Evolutionary conservation across 2,329 filamentous ascomycete genomes (phyloP).

Genomic region (Fusarium protoensiforme): DNA sequence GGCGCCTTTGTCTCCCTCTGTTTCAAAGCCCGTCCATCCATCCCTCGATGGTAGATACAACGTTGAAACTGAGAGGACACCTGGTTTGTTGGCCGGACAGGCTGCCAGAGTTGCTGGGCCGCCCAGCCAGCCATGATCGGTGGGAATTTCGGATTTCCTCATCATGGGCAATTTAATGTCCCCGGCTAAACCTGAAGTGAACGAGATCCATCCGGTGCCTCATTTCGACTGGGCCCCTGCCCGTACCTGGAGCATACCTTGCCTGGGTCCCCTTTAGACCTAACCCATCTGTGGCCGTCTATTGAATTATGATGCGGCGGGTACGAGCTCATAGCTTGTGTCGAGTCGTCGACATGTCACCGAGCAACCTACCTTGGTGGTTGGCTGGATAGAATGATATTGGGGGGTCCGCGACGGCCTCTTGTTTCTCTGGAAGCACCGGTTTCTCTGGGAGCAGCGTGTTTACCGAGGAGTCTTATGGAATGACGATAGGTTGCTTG

Average conservation of each 20-base stretch:
- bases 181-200: constrained; percentile 38
- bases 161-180: constrained; percentile 32
- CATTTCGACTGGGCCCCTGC: constrained; percentile 40
- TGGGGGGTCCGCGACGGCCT: not conserved
- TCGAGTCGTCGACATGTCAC: constrained; percentile 21
- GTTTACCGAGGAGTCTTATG: not conserved
- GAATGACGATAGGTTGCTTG: not conserved
- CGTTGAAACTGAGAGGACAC: constrained; percentile 9
- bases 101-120: constrained; percentile 13
- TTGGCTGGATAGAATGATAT: not conserved
- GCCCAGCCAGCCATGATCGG: constrained; percentile 19
- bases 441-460: not conserved
- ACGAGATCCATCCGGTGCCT: constrained; percentile 39
- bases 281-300: constrained; percentile 7
- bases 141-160: constrained; percentile 26
- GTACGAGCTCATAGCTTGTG: not conserved
- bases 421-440: constrained; percentile 6
- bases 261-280: not conserved
- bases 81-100: constrained; percentile 9
- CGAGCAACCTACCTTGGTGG: constrained; percentile 24
- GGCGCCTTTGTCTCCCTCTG: constrained; percentile 5
- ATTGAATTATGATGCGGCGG: constrained; percentile 12
- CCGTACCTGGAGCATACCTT: constrained; percentile 19
- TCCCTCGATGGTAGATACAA: not conserved
- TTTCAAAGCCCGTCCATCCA: constrained; percentile 20